These are phyloP conservation scores for Salix arbutifolia DNA, from an alignment of 345 rosid species.

Conservation along the genomic window DNA sequence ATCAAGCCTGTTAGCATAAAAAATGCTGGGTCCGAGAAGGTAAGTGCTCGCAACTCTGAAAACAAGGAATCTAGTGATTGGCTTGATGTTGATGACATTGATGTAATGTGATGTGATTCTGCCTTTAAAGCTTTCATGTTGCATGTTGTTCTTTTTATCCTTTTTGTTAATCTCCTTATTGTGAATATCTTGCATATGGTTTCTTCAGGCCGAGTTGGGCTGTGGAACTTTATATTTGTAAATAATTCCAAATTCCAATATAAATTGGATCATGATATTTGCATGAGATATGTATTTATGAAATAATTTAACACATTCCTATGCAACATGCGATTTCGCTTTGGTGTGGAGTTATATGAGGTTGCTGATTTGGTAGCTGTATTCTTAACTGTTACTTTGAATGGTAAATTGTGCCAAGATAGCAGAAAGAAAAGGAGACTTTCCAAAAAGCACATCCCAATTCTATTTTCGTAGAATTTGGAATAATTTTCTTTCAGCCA, in stretches of 20 bases:
- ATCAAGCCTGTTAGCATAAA: conserved; percentile 27
- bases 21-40: conserved; percentile 34
- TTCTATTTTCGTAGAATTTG: neutral
- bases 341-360: neutral
- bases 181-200: conserved; percentile 33
- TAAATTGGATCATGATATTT: conserved; percentile 19
- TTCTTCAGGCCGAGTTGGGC: conserved; percentile 21
- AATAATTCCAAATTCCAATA: conserved; percentile 24
- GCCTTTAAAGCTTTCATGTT: neutral
- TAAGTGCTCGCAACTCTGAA: conserved; percentile 39
- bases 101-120: conserved; percentile 42
- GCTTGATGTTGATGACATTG: conserved; percentile 67
- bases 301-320: neutral
- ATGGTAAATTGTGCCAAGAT: neutral
- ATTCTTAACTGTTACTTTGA: neutral
- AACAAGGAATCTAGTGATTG: conserved; percentile 63
- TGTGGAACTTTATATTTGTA: conserved; percentile 39
- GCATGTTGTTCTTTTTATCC: conserved; percentile 10
- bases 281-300: conserved; percentile 3
- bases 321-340: neutral
- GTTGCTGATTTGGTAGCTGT: neutral
- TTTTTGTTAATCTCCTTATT: conserved; percentile 4
- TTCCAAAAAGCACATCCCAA: neutral
- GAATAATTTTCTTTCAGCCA: neutral
- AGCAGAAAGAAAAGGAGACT: neutral